phyloP scores from a whole-genome alignment of 257 asterid genomes.

The Pogostemon cablin region DNA sequence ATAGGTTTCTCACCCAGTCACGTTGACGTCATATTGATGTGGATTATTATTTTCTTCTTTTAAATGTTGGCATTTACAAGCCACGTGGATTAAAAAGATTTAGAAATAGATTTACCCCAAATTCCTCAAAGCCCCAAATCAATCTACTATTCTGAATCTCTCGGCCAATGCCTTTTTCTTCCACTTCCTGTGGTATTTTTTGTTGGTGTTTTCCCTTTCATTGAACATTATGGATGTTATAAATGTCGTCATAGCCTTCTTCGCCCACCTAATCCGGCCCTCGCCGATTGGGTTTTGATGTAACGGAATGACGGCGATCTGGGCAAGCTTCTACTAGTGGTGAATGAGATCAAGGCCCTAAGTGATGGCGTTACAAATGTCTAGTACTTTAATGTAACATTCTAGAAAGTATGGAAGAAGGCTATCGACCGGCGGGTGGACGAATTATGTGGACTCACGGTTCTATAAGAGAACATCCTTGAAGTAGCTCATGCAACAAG shows the following conservation, averaged over 20 bases:
- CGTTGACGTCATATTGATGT: too few relatives aligned
- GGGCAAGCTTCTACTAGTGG: slow-evolving; percentile 77
- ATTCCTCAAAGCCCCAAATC: too few relatives aligned
- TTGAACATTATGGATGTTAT: slow-evolving; percentile 62
- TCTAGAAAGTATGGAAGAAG: slow-evolving; percentile 71
- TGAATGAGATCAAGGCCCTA: slow-evolving; percentile 75
- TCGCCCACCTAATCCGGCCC: slow-evolving; percentile 76
- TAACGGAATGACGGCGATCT: slow-evolving; percentile 60
- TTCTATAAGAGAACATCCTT: slow-evolving; percentile 64
- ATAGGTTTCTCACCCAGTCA: too few relatives aligned
- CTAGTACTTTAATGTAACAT: slow-evolving; percentile 74
- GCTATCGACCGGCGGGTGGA: slow-evolving; percentile 77
- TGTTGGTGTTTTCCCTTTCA: slow-evolving; percentile 56
- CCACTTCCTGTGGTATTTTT: slow-evolving; percentile 45
- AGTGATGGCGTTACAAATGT: slow-evolving; percentile 74
- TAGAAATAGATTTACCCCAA: too few relatives aligned
- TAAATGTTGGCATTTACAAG: too few relatives aligned
- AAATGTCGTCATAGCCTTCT: slow-evolving; percentile 60
- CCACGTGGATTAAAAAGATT: too few relatives aligned
- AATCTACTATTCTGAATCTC: too few relatives aligned
- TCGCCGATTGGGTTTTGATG: slow-evolving; percentile 65
- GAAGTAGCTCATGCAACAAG: slow-evolving; percentile 73
- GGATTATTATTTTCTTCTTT: too few relatives aligned
- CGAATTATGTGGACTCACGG: slow-evolving; percentile 62
- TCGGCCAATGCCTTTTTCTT: slow-evolving; percentile 47